A percentile compares a stretch with the other conserved stretches of the same genome.
Evolutionary conservation across 495 filamentous ascomycete genomes (phyloP).

Genomic region (Penicillium robsamsonii): DNA sequence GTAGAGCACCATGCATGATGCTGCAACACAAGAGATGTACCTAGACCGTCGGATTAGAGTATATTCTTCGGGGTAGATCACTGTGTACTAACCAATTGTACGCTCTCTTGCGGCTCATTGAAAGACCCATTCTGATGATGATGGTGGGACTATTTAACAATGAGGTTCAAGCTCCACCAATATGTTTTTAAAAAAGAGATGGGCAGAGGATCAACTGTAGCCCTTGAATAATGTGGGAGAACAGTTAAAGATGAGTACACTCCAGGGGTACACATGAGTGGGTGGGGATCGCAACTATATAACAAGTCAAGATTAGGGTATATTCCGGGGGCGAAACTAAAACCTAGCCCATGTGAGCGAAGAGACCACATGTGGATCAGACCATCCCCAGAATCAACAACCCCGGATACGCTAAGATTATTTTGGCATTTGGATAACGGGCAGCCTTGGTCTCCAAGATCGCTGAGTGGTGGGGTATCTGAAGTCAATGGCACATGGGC

Average conservation of each 20-base stretch:
- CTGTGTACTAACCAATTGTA: conserved; percentile 35
- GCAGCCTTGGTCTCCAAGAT: conserved; percentile 15
- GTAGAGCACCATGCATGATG: conserved; percentile 66
- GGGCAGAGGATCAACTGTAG: background rate
- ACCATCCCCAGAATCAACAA: conserved; percentile 12
- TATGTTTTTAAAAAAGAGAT: background rate
- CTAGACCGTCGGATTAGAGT: conserved; percentile 26
- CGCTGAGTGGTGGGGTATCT: conserved; percentile 37
- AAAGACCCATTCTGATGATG: conserved; percentile 16
- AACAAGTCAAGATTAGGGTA: conserved; percentile 10
- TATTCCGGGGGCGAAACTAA: conserved; percentile 1
- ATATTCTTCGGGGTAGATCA: background rate
- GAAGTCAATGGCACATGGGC: conserved; percentile 18
- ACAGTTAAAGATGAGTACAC: conserved; percentile 1
- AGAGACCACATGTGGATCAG: conserved; percentile 18
- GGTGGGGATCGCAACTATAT: conserved; percentile 24
- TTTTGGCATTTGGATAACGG: conserved; percentile 22
- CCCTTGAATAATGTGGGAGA: background rate
- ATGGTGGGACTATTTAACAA: background rate
- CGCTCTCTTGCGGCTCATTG: conserved; percentile 35
- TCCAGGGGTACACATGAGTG: conserved; percentile 8
- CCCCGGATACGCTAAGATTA: conserved; percentile 25
- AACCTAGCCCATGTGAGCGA: conserved; percentile 13
- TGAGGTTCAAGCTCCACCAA: background rate
- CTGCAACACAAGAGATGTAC: conserved; percentile 61